Conservation (phyloP, 768 basidiomycete genomes). For the Kwoniella botswanensis region DNA sequence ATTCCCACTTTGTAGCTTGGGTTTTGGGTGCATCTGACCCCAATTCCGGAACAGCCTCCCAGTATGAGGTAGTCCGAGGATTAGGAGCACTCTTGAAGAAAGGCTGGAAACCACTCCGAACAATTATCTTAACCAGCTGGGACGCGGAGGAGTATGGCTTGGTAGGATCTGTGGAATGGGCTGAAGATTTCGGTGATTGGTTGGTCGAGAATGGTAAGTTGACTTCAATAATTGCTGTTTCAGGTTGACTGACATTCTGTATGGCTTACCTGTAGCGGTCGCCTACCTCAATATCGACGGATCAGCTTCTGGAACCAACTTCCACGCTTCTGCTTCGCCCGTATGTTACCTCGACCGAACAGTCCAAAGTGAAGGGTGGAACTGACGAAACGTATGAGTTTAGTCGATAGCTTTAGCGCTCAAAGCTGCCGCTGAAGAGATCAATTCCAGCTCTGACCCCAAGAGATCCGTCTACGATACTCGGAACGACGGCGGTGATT, state of each 20-base stretch:
- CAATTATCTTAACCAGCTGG: slow-evolving; percentile 75
- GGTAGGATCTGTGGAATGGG: slow-evolving; percentile 86
- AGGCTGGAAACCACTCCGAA: slow-evolving; percentile 84
- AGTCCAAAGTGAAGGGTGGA: neutral
- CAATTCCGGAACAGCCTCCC: slow-evolving; percentile 73
- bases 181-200: slow-evolving; percentile 86
- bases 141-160: slow-evolving; percentile 68
- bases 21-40: slow-evolving; percentile 67
- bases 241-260: too few species aligned
- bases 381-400: slow-evolving; percentile 8
- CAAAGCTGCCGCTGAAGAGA: slow-evolving; percentile 68
- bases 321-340: slow-evolving; percentile 70
- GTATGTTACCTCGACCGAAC: slow-evolving; percentile 22
- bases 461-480: slow-evolving; percentile 81
- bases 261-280: slow-evolving; percentile 62
- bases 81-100: slow-evolving; percentile 69
- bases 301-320: slow-evolving; percentile 69
- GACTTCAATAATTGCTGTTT: neutral
- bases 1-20: slow-evolving; percentile 60
- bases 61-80: slow-evolving; percentile 77
- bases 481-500: slow-evolving; percentile 66
- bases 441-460: slow-evolving; percentile 73
- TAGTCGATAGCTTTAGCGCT: slow-evolving; percentile 77
- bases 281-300: slow-evolving; percentile 85
- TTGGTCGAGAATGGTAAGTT: slow-evolving; percentile 66